phyloP scores from a whole-genome alignment of 1,284 basidiomycete genomes.

The Microbotryum scabiosae region DNA sequence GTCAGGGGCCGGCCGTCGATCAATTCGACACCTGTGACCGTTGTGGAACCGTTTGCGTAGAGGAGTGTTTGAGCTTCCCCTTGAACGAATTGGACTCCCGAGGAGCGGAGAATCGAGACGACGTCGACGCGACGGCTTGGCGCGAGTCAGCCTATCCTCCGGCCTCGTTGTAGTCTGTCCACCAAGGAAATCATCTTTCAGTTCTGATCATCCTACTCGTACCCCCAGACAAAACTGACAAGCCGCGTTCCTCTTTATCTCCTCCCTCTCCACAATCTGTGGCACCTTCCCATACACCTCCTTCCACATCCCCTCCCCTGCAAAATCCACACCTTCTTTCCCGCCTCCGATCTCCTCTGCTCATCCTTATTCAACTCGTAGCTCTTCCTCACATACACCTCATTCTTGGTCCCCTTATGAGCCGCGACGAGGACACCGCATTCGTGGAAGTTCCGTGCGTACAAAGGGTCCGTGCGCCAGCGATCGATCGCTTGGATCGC shows the following conservation, averaged over 20 bases:
- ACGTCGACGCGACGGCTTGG: conserved; percentile 16
- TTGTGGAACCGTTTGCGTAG: background rate
- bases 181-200: background rate
- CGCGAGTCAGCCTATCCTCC: conserved; percentile 29
- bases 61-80: conserved; percentile 21
- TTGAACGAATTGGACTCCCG: conserved; percentile 11
- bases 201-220: too few species aligned
- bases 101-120: background rate
- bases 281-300: conserved; percentile 1
- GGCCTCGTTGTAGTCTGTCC: conserved; percentile 13
- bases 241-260: conserved; percentile 3
- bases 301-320: conserved; percentile 5
- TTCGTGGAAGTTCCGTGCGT: conserved; percentile 4
- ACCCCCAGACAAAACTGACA: background rate
- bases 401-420: conserved; percentile 2
- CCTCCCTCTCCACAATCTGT: background rate
- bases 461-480: conserved; percentile 11
- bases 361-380: conserved; percentile 9
- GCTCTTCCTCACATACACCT: conserved; percentile 9
- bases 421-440: conserved; percentile 12
- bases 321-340: background rate
- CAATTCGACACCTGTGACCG: conserved; percentile 6
- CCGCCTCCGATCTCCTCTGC: background rate
- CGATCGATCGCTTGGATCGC: conserved; percentile 11
- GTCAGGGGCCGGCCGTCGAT: conserved; percentile 3